Conservation (phyloP, 176 grass and related monocot species). For the sorghum (Sorghum bicolor) region Sorghum_bicolor_NCBIv3 NC_012871.2:71033001-71033500, state of each 20-base stretch:
- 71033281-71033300: background rate
- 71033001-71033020: background rate
- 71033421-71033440: too few species aligned
- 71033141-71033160: background rate
- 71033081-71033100: background rate
- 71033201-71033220: background rate
- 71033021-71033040: conserved; percentile 12
- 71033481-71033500: too few species aligned
- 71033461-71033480: background rate
- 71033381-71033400: too few species aligned
- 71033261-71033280: background rate
- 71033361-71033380: too few species aligned
- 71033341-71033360: too few species aligned
- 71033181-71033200: background rate
- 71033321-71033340: too few species aligned
- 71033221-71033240: background rate
- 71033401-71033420: too few species aligned
- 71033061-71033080: background rate
- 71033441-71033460: background rate
- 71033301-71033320: too few species aligned
- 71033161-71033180: background rate
- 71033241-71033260: background rate
- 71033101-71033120: background rate
- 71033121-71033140: background rate
- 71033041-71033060: background rate